A percentile compares a stretch with the other conserved stretches of the same genome.
Conservation (phyloP, 495 filamentous ascomycete genomes). For the Geopyxis carbonaria region DNA sequence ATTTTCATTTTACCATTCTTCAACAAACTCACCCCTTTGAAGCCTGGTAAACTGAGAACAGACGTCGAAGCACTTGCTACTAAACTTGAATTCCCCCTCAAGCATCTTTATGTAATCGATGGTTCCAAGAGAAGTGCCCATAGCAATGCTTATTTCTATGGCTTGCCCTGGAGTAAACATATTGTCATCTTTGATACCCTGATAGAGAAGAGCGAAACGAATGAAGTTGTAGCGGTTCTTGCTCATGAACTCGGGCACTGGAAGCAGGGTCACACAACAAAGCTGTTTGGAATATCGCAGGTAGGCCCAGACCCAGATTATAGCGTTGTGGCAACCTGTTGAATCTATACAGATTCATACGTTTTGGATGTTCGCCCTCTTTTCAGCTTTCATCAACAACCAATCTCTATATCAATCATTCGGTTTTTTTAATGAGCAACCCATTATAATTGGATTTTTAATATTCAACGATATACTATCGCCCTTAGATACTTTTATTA, state of each 20-base stretch:
- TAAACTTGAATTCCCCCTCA: conserved; percentile 75
- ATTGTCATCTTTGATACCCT: conserved; percentile 98
- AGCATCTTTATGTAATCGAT: conserved; percentile 87
- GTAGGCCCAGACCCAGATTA: conserved; percentile 31
- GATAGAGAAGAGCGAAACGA: conserved; percentile 77
- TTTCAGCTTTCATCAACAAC: conserved; percentile 96
- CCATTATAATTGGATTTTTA: conserved; percentile 91
- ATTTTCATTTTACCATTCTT: conserved; percentile 87
- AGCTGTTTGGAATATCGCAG: conserved; percentile 76
- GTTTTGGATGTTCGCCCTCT: conserved; percentile 90
- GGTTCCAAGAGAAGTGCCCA: conserved; percentile 94
- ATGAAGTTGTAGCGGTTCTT: conserved; percentile 88
- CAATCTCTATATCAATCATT: conserved; percentile 75
- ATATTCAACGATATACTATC: conserved; percentile 87
- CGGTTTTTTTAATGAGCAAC: conserved; percentile 68
- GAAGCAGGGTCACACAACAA: conserved; percentile 86
- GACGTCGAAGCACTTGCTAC: conserved; percentile 70
- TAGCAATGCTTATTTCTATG: conserved; percentile 97
- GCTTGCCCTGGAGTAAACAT: conserved; percentile 98
- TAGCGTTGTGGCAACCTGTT: conserved; percentile 20
- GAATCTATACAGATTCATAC: conserved; percentile 49
- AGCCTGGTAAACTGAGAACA: conserved; percentile 73
- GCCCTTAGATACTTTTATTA: conserved; percentile 80
- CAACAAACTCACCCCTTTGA: conserved; percentile 90
- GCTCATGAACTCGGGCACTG: conserved; percentile 95